Evolutionary conservation across 768 basidiomycete genomes (phyloP).

Genomic region (Solioccasus polychromus): DNA sequence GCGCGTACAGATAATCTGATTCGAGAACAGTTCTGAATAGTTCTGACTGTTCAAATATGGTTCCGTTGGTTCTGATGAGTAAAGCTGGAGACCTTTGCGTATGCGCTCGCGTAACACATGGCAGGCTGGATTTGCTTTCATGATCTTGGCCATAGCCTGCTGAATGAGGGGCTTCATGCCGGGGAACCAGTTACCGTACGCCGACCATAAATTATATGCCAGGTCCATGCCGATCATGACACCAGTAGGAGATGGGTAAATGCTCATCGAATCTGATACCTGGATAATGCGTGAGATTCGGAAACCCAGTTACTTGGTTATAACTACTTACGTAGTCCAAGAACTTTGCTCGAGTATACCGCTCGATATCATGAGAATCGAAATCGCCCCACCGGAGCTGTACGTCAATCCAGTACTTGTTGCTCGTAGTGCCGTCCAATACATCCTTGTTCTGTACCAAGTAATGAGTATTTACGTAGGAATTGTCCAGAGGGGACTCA

Average conservation of each 20-base stretch:
- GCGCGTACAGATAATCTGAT: constrained; percentile 90
- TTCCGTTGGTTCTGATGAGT: constrained; percentile 98
- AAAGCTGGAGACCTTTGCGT: constrained; percentile 95
- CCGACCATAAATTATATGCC: constrained; percentile 98
- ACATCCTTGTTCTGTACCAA: constrained; percentile 78
- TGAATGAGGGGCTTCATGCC: constrained; percentile 97
- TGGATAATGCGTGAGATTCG: constrained; percentile 24
- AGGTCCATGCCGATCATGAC: constrained; percentile 99
- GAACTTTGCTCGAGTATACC: constrained; percentile 98
- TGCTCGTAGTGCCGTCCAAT: constrained; percentile 95
- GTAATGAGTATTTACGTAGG: constrained; percentile 3
- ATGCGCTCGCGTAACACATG: constrained; percentile 99
- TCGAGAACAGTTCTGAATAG: constrained; percentile 94
- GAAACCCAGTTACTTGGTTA: not conserved
- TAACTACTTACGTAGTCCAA: constrained; percentile 78
- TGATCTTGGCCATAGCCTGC: constrained; percentile 99
- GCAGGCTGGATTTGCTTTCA: constrained; percentile 98
- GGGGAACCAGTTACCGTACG: constrained; percentile 99
- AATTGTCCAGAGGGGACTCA: constrained; percentile 33
- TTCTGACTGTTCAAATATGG: constrained; percentile 99
- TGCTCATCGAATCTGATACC: constrained; percentile 97
- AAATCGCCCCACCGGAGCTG: constrained; percentile 98
- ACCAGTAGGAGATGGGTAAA: constrained; percentile 98
- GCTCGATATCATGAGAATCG: constrained; percentile 97
- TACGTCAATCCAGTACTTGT: constrained; percentile 98